Conservation (phyloP, 2,329 filamentous ascomycete genomes). For the Paracoccidioides brasiliensis region DNA sequence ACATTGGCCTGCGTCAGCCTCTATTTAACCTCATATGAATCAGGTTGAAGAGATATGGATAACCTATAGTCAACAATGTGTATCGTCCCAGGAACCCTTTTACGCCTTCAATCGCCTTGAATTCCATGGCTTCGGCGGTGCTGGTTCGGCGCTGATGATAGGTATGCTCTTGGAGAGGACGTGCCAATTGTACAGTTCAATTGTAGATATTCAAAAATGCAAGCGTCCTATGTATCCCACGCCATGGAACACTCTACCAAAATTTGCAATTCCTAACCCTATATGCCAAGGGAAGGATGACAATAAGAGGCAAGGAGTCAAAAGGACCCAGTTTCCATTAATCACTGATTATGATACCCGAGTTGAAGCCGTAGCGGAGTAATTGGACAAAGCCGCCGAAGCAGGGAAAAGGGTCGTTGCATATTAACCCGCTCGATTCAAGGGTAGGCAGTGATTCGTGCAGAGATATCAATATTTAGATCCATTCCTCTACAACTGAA, state of each 20-base stretch:
- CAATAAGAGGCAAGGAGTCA: not conserved
- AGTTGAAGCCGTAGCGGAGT: not conserved
- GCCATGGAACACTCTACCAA: too few relatives aligned
- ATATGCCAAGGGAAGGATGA: not conserved
- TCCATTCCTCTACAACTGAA: not conserved
- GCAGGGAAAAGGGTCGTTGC: not conserved
- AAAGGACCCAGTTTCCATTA: not conserved
- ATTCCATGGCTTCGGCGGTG: constrained; percentile 5
- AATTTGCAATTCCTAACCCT: not conserved
- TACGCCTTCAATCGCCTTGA: constrained; percentile 8
- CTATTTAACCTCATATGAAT: not conserved
- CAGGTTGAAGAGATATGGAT: not conserved
- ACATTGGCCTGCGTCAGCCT: not conserved
- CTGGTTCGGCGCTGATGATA: not conserved
- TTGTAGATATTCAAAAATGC: not conserved
- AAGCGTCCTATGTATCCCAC: too few relatives aligned
- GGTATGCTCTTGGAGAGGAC: not conserved
- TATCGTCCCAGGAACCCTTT: constrained; percentile 11
- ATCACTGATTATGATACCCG: not conserved
- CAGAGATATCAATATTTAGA: not conserved
- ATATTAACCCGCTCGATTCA: not conserved
- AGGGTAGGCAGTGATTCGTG: not conserved
- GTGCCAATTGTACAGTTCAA: not conserved
- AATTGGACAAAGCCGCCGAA: not conserved
- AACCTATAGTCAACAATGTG: constrained; percentile 11